These are phyloP conservation scores for Bolboschoenoplectus hybrid DNA, from an alignment of 202 grass and related monocot genomes.

Conservation along the genomic window DNA sequence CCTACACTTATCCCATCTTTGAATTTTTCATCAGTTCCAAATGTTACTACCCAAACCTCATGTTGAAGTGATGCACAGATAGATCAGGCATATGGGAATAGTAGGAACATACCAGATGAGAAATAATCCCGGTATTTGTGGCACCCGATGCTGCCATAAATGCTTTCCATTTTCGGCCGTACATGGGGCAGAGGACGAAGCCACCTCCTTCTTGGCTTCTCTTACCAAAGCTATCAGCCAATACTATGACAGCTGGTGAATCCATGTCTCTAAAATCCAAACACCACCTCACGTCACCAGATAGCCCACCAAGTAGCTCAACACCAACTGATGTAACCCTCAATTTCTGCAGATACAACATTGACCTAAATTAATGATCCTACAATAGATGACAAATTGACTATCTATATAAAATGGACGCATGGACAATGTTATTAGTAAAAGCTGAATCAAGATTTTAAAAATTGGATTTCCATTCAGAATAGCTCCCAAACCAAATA, in stretches of 20 bases:
- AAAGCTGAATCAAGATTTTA: not conserved
- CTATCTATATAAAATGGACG: not conserved
- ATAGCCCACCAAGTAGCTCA: conserved; percentile 75
- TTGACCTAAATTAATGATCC: not conserved
- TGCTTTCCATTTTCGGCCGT: conserved; percentile 91
- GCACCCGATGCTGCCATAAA: conserved; percentile 83
- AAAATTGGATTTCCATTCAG: not conserved
- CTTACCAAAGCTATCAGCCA: conserved; percentile 74
- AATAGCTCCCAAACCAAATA: conserved; percentile 11
- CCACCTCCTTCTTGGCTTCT: conserved; percentile 79
- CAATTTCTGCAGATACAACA: conserved; percentile 63
- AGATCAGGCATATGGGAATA: not conserved
- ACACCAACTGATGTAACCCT: conserved; percentile 82
- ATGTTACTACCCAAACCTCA: not conserved
- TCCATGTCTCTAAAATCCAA: conserved; percentile 99
- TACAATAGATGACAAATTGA: conserved; percentile 2
- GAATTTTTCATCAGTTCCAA: not conserved
- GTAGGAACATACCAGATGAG: conserved; percentile 65
- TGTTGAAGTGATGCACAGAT: not conserved
- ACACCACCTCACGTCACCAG: conserved; percentile 81
- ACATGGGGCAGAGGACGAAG: conserved; percentile 90
- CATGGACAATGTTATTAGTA: not conserved
- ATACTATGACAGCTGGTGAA: conserved; percentile 72
- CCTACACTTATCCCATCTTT: not conserved
- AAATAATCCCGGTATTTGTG: conserved; percentile 78